A percentile compares a stretch with the other conserved stretches of the same genome.
phyloP scores from a whole-genome alignment of 371 early-diverging fungal genomes.

The Chytridiales sp. region DNA sequence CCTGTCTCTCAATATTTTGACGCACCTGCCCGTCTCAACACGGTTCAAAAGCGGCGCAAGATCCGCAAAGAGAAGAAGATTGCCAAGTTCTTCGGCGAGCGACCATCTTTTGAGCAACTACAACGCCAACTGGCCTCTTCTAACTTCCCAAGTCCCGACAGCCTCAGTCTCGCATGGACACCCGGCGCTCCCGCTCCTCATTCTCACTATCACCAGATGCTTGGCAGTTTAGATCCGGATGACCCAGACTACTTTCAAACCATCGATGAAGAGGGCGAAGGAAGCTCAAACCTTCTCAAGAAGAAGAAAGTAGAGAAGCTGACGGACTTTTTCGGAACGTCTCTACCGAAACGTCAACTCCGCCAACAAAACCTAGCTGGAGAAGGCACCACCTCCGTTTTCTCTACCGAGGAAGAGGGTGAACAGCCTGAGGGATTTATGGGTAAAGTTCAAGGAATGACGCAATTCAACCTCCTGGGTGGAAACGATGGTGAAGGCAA shows the following conservation, averaged over 20 bases:
- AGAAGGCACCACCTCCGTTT: constrained; percentile 1
- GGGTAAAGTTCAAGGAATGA: no score
- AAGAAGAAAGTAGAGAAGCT: constrained; percentile 45
- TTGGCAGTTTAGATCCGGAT: not conserved
- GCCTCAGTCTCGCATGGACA: not conserved
- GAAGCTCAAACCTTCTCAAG: constrained; percentile 20
- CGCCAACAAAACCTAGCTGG: constrained; percentile 24
- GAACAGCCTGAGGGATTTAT: constrained; percentile 1
- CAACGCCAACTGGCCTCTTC: constrained; percentile 26
- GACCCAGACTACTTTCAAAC: not conserved
- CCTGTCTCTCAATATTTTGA: constrained; percentile 34
- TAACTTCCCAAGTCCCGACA: constrained; percentile 2
- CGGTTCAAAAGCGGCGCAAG: constrained; percentile 25
- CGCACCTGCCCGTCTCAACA: constrained; percentile 20
- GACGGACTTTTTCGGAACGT: constrained; percentile 43
- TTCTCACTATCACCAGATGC: not conserved
- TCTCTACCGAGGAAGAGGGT: not conserved
- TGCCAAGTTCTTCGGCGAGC: constrained; percentile 48
- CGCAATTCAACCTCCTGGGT: no score
- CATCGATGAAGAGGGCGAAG: constrained; percentile 1
- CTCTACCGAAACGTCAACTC: constrained; percentile 26
- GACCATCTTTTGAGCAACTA: constrained; percentile 32
- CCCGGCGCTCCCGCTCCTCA: not conserved
- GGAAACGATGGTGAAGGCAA: no score
- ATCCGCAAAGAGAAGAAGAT: constrained; percentile 46